phyloP scores from a whole-genome alignment of 2,329 filamentous ascomycete genomes.

The Coleophoma eucalyptorum region DNA sequence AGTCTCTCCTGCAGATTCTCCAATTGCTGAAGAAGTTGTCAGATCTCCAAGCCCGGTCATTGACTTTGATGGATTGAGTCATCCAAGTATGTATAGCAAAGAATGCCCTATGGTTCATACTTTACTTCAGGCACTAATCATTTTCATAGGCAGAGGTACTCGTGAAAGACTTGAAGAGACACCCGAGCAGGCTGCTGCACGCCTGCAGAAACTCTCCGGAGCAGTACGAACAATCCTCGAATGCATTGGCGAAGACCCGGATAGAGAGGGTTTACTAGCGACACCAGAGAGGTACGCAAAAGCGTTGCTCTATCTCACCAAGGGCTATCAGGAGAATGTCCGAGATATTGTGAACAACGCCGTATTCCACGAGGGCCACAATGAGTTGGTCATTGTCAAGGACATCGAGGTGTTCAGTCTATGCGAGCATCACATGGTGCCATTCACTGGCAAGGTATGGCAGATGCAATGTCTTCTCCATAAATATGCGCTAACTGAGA shows the following conservation, averaged over 20 bases:
- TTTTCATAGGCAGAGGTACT: conserved; percentile 53
- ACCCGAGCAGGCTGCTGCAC: conserved; percentile 42
- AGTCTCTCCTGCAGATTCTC: conserved; percentile 17
- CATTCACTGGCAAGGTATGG: conserved; percentile 85
- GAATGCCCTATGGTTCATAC: neutral
- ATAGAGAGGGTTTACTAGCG: conserved; percentile 59
- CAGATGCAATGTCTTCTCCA: neutral
- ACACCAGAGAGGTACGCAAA: conserved; percentile 88
- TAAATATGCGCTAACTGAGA: conserved; percentile 7
- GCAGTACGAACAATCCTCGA: conserved; percentile 65
- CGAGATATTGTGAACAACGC: conserved; percentile 88
- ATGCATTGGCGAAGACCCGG: conserved; percentile 65
- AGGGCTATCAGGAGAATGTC: conserved; percentile 94
- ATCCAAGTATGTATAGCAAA: conserved; percentile 42
- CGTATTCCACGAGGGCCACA: conserved; percentile 94
- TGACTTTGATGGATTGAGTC: conserved; percentile 58
- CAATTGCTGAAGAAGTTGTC: conserved; percentile 17
- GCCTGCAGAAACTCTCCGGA: conserved; percentile 54
- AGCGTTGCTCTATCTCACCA: conserved; percentile 92
- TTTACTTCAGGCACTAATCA: neutral
- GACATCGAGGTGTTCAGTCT: conserved; percentile 94
- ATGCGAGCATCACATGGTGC: conserved; percentile 96
- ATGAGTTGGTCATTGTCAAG: conserved; percentile 96
- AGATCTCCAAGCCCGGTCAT: conserved; percentile 53
- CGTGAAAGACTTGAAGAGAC: conserved; percentile 57